phyloP scores from a whole-genome alignment of 73 alveolate species.

The Effrenium voratum region DNA sequence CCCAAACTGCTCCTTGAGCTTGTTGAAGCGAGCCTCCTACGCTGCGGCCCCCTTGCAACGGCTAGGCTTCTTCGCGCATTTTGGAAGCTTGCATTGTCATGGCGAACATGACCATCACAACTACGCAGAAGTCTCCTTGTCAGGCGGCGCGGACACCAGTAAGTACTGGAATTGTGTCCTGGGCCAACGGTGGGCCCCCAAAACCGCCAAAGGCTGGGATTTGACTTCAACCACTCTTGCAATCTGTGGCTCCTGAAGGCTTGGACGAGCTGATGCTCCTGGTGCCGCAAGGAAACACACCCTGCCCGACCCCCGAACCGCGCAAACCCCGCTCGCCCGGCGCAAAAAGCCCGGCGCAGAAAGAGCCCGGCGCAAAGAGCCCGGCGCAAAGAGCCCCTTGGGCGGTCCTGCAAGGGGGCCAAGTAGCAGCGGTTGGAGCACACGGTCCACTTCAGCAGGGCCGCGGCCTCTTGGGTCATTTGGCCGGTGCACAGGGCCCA shows the following conservation, averaged over 20 bases:
- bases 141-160: conserved; percentile 94
- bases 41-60: background rate
- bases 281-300: too few relatives aligned
- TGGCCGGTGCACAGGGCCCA: background rate
- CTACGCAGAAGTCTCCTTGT: conserved; percentile 9
- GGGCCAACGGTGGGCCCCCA: too few relatives aligned
- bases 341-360: too few relatives aligned
- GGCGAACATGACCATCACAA: background rate
- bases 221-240: background rate
- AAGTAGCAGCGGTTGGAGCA: conserved; percentile 55
- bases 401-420: conserved; percentile 74
- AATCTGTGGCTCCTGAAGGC: conserved; percentile 20
- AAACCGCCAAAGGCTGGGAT: too few relatives aligned
- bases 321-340: too few relatives aligned
- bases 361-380: too few relatives aligned
- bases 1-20: conserved; percentile 94
- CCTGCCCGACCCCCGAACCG: too few relatives aligned
- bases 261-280: conserved; percentile 41
- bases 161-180: conserved; percentile 93
- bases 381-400: too few relatives aligned
- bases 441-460: conserved; percentile 55
- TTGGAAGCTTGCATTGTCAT: background rate
- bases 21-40: conserved; percentile 94
- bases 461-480: conserved; percentile 42
- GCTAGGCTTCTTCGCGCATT: background rate